A percentile compares a stretch with the other conserved stretches of the same genome.
Conservation (phyloP, 768 basidiomycete genomes). For the Mycena maculata region DNA sequence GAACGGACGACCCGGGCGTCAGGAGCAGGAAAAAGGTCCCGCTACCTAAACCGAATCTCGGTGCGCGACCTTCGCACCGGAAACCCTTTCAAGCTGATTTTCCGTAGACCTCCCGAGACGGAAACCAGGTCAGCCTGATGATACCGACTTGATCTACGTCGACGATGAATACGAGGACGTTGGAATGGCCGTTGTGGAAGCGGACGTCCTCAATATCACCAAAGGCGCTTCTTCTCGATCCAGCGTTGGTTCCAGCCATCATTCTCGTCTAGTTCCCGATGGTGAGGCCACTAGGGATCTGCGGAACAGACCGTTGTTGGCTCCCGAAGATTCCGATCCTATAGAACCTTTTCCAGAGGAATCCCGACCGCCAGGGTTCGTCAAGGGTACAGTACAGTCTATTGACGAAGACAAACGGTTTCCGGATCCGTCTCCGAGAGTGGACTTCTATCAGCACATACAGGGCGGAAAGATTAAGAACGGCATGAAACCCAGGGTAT, state of each 20-base stretch:
- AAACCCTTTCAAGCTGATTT: conserved; percentile 3
- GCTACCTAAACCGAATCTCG: conserved; percentile 2
- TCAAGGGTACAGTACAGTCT: neutral
- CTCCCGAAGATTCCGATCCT: conserved; percentile 24
- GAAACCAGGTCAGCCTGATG: conserved; percentile 9
- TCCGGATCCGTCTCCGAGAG: neutral
- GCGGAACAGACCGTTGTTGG: neutral
- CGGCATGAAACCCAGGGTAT: conserved; percentile 25
- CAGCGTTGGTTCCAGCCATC: neutral
- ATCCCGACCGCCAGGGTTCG: neutral
- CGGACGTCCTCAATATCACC: conserved; percentile 3
- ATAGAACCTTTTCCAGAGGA: conserved; percentile 1
- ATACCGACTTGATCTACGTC: conserved; percentile 2
- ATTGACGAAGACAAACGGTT: neutral
- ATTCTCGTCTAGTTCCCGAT: neutral
- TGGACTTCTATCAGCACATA: neutral
- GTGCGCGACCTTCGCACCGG: neutral
- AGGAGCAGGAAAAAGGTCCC: conserved; percentile 23
- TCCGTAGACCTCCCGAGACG: neutral
- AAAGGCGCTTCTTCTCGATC: neutral
- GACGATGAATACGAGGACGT: conserved; percentile 15
- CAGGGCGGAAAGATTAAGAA: neutral
- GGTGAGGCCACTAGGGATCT: neutral
- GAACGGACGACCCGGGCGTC: neutral
- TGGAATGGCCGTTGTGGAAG: neutral